A percentile compares a stretch with the other conserved stretches of the same genome.
These are phyloP conservation scores for Spathaspora passalidarum DNA, from an alignment of 805 yeast species.

Conservation along the genomic window DNA sequence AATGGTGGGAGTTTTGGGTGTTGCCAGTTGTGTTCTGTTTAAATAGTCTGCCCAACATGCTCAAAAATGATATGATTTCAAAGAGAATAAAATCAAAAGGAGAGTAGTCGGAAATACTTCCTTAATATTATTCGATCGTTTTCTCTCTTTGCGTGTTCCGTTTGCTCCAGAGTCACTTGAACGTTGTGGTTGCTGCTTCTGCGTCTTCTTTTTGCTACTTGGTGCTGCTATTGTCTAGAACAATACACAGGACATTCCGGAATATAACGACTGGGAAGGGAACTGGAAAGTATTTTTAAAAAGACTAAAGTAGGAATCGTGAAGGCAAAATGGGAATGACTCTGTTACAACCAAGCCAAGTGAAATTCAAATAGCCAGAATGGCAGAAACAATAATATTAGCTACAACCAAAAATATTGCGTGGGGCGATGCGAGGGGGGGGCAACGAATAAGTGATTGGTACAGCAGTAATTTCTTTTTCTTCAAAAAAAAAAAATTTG, in stretches of 20 bases:
- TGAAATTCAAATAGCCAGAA: background rate
- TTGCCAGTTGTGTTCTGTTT: conserved; percentile 19
- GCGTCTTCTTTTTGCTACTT: background rate
- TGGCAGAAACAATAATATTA: background rate
- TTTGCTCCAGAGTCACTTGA: background rate
- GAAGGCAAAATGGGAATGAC: background rate
- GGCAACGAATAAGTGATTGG: background rate
- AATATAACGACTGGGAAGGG: background rate
- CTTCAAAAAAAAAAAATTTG: too few relatives aligned
- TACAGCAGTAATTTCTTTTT: background rate
- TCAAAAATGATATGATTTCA: background rate
- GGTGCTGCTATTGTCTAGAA: background rate
- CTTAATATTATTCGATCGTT: background rate
- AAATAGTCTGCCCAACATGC: conserved; percentile 36
- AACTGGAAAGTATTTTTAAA: background rate
- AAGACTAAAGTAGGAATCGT: background rate
- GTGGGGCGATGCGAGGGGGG: conserved; percentile 1
- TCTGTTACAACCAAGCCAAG: background rate
- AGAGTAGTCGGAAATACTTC: background rate
- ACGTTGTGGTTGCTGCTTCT: background rate
- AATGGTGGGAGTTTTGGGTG: conserved; percentile 2
- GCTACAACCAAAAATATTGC: background rate
- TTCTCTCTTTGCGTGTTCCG: background rate
- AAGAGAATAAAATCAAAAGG: background rate
- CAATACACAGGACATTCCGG: background rate